phyloP scores from a whole-genome alignment of 495 filamentous ascomycete species.

The Aspergillus avenaceus region DNA sequence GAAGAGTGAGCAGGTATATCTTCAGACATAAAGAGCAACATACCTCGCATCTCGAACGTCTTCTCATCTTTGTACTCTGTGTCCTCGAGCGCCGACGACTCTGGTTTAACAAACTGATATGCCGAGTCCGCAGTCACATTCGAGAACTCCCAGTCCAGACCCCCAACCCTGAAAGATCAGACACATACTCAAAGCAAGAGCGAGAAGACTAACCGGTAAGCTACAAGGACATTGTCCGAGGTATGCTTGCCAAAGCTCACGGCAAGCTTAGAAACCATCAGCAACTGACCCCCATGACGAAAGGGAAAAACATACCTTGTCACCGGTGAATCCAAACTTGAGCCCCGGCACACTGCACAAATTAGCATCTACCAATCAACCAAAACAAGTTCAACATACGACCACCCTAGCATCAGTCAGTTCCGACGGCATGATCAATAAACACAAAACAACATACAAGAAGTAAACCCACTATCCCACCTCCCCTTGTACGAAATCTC shows the following conservation, averaged over 20 bases:
- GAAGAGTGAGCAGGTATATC: conserved; percentile 13
- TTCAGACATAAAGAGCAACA: neutral
- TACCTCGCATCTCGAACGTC: conserved; percentile 37
- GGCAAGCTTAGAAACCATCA: conserved; percentile 34
- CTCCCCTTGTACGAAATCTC: conserved; percentile 68
- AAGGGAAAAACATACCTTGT: conserved; percentile 32
- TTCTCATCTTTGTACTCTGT: conserved; percentile 18
- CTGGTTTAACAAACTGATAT: conserved; percentile 52
- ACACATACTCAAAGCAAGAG: neutral
- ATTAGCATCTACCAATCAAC: conserved; percentile 5
- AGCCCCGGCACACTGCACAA: conserved; percentile 49
- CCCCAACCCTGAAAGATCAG: conserved; percentile 41
- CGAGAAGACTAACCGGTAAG: conserved; percentile 36
- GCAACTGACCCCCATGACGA: conserved; percentile 2
- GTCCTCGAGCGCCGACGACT: conserved; percentile 15
- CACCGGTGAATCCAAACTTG: conserved; percentile 62
- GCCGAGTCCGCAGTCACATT: conserved; percentile 60
- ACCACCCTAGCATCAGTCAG: conserved; percentile 29
- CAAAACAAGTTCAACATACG: conserved; percentile 21
- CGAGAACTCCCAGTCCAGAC: conserved; percentile 63
- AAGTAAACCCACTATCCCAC: conserved; percentile 64
- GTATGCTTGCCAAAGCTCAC: conserved; percentile 60
- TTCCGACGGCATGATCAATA: neutral
- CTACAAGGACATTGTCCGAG: conserved; percentile 51
- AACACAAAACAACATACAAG: conserved; percentile 39